Evolutionary conservation across 176 grass and related monocot genomes (phyloP), one percentile per base, ranked within the genome.

Genomic region (Carex scoparia): DNA sequence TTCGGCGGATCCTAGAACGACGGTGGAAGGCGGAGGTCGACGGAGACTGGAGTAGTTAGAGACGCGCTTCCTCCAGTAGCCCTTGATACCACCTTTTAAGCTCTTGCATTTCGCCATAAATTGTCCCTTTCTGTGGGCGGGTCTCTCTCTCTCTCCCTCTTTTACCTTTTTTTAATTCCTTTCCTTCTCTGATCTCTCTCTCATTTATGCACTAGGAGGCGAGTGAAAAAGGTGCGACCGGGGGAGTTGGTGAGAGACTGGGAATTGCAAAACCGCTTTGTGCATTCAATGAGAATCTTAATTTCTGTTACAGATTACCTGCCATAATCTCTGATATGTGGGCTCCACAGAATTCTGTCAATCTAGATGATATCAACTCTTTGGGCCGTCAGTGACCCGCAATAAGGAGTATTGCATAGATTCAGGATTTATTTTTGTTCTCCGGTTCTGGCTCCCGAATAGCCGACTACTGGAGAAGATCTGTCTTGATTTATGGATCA

Each of bases 21-120:
- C 84, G 23, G 87, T 78, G 77, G 66, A 38, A 19, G 82, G 86
- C 15, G 81, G 81, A 69, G 85, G 90, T 81, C 86, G 81, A 23
- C 70, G 88, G 72, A 90, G 61, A 81, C 73, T 69, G 85, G 85
- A 69, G 79, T 87, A 92, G 18, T 84, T 89, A 0, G 80, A 86
- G 71, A 59, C 83, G 11, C 88, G 86, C n/a, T 85, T 89, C 91
- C 69, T 90, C 89, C 91, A 97, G 85, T 92, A 93, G 33, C 70
- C 83, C 69, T 89, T 94, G 79, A 97, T 84, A 81, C 91, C 86
- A 27, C 86, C 84, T 79, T 92, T 92, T 71, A 27, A 66, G 35
- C 80, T 84, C 51, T 87, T 81, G 15, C 81, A 83, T 84, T 87
- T 87, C 28, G 57, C 68, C 58, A 27, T 81, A 84, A 8, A 48